These are phyloP conservation scores for Microglena sp. DNA, from an alignment of 139 green algal species.

Conservation along the genomic window DNA sequence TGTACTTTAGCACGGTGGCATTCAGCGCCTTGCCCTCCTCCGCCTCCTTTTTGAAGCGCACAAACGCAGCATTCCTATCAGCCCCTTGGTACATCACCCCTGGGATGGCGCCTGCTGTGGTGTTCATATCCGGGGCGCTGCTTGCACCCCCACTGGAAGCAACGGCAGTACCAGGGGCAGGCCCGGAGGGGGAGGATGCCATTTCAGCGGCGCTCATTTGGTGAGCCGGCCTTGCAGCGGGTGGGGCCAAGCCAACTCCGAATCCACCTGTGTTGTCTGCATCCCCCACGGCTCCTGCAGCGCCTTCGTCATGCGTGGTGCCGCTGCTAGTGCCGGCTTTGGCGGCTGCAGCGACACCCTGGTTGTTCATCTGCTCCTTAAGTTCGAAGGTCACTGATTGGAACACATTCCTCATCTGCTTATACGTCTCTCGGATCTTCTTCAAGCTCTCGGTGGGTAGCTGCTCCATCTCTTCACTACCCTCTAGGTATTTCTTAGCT, in stretches of 20 bases:
- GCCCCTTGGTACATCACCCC: not conserved
- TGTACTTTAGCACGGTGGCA: conserved; percentile 23
- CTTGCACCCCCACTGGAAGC: too few species aligned
- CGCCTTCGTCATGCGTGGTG: too few species aligned
- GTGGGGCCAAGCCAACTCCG: too few species aligned
- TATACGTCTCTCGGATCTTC: conserved; percentile 52
- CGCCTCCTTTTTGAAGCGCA: conserved; percentile 25
- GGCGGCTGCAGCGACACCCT: conserved; percentile 6
- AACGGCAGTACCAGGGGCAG: not conserved
- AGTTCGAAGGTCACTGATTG: not conserved
- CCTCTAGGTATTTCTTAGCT: conserved; percentile 20
- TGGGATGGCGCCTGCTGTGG: not conserved
- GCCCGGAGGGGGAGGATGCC: not conserved
- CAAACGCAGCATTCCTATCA: conserved; percentile 30
- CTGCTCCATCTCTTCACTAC: conserved; percentile 36
- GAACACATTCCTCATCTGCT: conserved; percentile 16
- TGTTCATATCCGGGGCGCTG: too few species aligned
- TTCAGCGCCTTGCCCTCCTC: conserved; percentile 29
- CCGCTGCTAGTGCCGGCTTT: too few species aligned
- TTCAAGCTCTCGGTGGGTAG: conserved; percentile 54
- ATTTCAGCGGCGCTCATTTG: conserved; percentile 5
- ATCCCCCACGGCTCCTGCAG: too few species aligned
- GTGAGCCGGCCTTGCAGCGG: too few species aligned
- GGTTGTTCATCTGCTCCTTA: conserved; percentile 1
- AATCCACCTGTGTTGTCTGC: too few species aligned